Evolutionary conservation across 129 eudicot species (phyloP).

Genomic region (Centella asiatica): DNA sequence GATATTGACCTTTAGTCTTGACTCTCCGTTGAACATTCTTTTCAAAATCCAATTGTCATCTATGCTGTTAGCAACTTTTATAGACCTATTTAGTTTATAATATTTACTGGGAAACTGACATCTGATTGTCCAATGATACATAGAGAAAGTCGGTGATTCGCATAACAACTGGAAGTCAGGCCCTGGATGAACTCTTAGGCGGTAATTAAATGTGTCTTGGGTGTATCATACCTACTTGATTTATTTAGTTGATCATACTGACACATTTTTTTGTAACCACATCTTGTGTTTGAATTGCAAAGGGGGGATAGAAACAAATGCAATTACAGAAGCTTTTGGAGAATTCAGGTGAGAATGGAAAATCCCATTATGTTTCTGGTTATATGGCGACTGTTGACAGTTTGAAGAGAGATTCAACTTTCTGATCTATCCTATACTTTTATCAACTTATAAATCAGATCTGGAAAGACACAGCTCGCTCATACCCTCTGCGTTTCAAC

Average conservation of each 20-base stretch:
- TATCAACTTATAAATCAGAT: constrained; percentile 33
- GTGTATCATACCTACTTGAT: constrained; percentile 5
- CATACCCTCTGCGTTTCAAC: constrained; percentile 95
- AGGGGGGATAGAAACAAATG: constrained; percentile 88
- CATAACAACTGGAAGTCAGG: constrained; percentile 97
- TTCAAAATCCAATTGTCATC: background rate
- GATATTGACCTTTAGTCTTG: background rate
- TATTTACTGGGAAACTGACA: constrained; percentile 8
- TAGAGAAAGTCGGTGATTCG: constrained; percentile 87
- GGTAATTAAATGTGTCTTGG: constrained; percentile 34
- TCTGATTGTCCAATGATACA: constrained; percentile 15
- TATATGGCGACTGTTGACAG: background rate
- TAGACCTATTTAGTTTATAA: background rate
- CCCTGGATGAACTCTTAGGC: constrained; percentile 89
- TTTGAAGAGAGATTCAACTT: background rate
- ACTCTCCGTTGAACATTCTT: background rate
- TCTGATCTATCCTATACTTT: constrained; percentile 5
- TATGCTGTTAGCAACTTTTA: background rate
- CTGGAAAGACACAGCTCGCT: constrained; percentile 98
- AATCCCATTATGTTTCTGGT: background rate
- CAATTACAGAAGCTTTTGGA: constrained; percentile 98
- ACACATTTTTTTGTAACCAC: constrained; percentile 1
- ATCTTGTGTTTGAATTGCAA: constrained; percentile 7
- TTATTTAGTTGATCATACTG: background rate
- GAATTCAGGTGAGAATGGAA: constrained; percentile 73